Conservation (phyloP, 2,329 filamentous ascomycete species). For the Diaporthe citri region DNA sequence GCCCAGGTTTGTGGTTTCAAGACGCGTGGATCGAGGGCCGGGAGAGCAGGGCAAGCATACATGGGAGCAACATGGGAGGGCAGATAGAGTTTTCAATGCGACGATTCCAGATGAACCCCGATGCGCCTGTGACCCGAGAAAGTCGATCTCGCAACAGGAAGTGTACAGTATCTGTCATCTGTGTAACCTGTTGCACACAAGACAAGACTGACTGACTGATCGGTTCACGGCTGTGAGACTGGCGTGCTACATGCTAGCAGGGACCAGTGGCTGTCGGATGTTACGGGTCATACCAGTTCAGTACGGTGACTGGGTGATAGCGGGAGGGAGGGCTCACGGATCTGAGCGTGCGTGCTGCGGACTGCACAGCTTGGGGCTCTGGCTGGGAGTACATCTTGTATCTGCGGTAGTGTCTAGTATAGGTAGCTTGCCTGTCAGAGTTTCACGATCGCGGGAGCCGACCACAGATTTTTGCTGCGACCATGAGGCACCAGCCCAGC, state of each 20-base stretch:
- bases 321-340: neutral
- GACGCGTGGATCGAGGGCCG: constrained; percentile 27
- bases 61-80: neutral
- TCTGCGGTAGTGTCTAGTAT: neutral
- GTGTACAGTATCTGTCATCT: neutral
- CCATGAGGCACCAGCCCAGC: constrained; percentile 3
- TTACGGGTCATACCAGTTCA: constrained; percentile 7
- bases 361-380: neutral
- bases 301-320: constrained; percentile 19
- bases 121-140: neutral
- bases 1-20: constrained; percentile 17
- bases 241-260: constrained; percentile 3
- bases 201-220: neutral
- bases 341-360: constrained; percentile 17
- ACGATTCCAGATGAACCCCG: constrained; percentile 26
- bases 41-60: neutral
- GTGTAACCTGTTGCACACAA: neutral
- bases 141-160: constrained; percentile 13
- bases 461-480: constrained; percentile 16
- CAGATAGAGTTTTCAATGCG: constrained; percentile 31
- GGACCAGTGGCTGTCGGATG: constrained; percentile 2
- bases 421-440: constrained; percentile 1
- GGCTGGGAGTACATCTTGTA: neutral
- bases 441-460: constrained; percentile 26
- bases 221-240: neutral